Evolutionary conservation across 2,329 filamentous ascomycete species (phyloP).

Genomic region (Blastomyces silverae): DNA sequence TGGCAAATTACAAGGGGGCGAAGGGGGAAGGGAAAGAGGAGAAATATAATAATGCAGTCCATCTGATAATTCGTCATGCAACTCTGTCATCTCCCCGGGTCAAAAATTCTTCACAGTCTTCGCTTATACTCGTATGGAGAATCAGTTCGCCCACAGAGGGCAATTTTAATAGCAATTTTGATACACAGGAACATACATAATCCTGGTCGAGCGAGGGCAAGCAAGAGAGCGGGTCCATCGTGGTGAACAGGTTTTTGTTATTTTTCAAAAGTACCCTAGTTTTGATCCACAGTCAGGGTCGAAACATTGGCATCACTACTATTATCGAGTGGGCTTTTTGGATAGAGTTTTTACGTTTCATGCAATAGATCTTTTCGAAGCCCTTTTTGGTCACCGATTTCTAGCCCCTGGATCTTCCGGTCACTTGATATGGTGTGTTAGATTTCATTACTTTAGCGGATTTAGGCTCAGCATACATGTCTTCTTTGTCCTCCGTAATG

Average conservation of each 20-base stretch:
- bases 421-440: no score
- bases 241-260: background rate
- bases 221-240: background rate
- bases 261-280: background rate
- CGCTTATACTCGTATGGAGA: background rate
- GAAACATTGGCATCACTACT: background rate
- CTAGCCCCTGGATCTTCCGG: no score
- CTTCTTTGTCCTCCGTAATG: background rate
- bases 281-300: background rate
- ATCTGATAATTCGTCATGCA: background rate
- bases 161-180: background rate
- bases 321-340: background rate
- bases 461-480: background rate
- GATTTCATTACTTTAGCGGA: no score
- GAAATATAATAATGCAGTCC: background rate
- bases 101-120: background rate
- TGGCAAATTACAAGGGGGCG: background rate
- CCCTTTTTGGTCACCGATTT: no score
- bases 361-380: no score
- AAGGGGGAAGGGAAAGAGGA: background rate
- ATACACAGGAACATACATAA: background rate
- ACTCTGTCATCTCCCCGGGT: background rate
- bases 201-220: no score
- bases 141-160: background rate
- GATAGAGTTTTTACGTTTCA: no score